Conservation (phyloP, 208 protist species). For the Trypanosoma lewisi region DNA sequence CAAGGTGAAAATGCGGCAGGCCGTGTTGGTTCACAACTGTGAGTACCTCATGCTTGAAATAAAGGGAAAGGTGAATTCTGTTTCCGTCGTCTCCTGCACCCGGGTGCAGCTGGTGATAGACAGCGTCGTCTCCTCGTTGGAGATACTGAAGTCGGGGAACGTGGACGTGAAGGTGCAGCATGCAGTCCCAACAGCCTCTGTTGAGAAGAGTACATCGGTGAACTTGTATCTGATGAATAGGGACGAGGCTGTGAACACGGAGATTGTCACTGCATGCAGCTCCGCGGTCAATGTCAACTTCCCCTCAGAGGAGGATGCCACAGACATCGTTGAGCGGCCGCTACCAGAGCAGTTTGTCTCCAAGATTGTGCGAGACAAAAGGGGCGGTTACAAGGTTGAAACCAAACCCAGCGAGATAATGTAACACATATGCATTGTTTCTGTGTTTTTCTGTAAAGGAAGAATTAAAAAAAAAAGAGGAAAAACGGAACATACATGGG, state of each 20-base stretch:
- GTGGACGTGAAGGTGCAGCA: constrained; percentile 63
- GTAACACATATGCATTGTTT: not conserved
- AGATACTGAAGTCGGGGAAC: constrained; percentile 66
- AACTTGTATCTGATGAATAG: constrained; percentile 71
- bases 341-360: constrained; percentile 84
- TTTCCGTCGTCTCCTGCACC: constrained; percentile 66
- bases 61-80: constrained; percentile 78
- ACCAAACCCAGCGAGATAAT: constrained; percentile 50
- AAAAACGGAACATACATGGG: not conserved
- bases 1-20: constrained; percentile 67
- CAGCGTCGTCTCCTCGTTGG: constrained; percentile 58
- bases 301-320: constrained; percentile 43
- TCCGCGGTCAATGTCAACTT: constrained; percentile 76
- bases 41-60: constrained; percentile 59
- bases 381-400: constrained; percentile 56
- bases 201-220: constrained; percentile 64
- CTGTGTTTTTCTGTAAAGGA: too few relatives aligned
- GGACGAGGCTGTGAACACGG: constrained; percentile 53
- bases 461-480: constrained; percentile 7
- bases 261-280: constrained; percentile 76
- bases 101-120: constrained; percentile 72
- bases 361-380: constrained; percentile 58
- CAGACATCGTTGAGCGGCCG: constrained; percentile 64
- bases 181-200: constrained; percentile 55
- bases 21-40: constrained; percentile 73